Base-by-base conservation (phyloP, 768 basidiomycete genomes). In the Termitomyces sp. region DNA sequence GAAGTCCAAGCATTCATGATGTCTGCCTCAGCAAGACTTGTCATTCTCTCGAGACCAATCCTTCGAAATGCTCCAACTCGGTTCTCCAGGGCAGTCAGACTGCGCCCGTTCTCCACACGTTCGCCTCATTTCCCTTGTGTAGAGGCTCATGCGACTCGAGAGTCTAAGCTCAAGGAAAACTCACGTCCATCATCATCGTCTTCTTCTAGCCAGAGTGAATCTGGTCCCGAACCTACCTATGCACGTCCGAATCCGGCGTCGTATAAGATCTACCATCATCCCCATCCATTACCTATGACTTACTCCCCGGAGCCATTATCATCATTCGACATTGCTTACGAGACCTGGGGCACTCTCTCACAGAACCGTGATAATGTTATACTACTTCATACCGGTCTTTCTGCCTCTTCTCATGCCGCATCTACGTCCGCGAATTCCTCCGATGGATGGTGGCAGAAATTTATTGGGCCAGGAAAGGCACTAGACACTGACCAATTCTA, bases 371-470 rank as follows among this genome's bases (percentile, higher is more conserved):
- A 93, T 69, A 98, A 99, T 66, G 96, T 82, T 48, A 94, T 99
- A 48, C 85, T 99, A 12, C 81, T 99, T 11, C 95, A 98, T 66
- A 99, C 97, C 0, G 97, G 97, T 17, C 81, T 99, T 3, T 95
- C 92, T 11, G 97, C 95, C 0, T 95, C 93, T 1, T 97, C 94
- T 0, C 97, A 99, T 73, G 93, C 94, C 0, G 91, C 93, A 3
- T 86, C 90, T 21, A 94, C 94, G 0, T 66, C 76, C 3, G 69
- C 75, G 3, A 99, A 96, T 63, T 80, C 88, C 1, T 71, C 89
- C 0, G 85, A 89, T 9, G 96, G 97, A 4, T 99, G 97, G 97
- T 99, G 97, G 97, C 91, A 98, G 72, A 88, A 89, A 65, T 99
- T 98, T 73, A 94, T 99, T 61, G 97, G 97, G 0, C 94, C 96